phyloP scores from a whole-genome alignment of 306 rosid genomes.

The Cotoneaster glaucophyllus region DNA sequence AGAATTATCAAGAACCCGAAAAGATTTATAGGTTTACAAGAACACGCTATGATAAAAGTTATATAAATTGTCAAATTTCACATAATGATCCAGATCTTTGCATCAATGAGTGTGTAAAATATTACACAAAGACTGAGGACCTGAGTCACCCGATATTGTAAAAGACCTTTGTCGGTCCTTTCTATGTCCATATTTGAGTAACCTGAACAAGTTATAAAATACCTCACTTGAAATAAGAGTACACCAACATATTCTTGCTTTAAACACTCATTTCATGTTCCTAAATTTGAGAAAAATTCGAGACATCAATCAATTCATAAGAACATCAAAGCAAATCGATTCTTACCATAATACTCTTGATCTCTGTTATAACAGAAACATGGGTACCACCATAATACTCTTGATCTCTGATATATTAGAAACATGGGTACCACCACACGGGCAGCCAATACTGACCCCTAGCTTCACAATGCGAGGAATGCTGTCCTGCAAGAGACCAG shows the following conservation, averaged over 20 bases:
- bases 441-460: conserved; percentile 55
- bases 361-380: conserved; percentile 60
- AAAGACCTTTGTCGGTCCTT: conserved; percentile 57
- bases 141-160: conserved; percentile 43
- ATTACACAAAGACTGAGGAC: background rate
- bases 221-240: background rate
- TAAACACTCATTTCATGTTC: background rate
- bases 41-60: background rate
- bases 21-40: background rate
- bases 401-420: conserved; percentile 55
- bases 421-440: conserved; percentile 82
- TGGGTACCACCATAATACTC: conserved; percentile 66
- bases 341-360: conserved; percentile 41
- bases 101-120: background rate
- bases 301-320: no score
- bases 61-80: background rate
- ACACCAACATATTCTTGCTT: background rate
- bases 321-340: conserved; percentile 9
- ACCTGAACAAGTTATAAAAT: conserved; percentile 35
- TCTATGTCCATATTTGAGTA: conserved; percentile 61
- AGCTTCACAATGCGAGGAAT: conserved; percentile 60
- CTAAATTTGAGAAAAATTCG: background rate
- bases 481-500: conserved; percentile 44
- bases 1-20: background rate
- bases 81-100: background rate